A percentile compares a stretch with the other conserved stretches of the same genome.
Evolutionary conservation across 805 yeast species (phyloP).

Genomic region (Yamadazyma akitaensis): DNA sequence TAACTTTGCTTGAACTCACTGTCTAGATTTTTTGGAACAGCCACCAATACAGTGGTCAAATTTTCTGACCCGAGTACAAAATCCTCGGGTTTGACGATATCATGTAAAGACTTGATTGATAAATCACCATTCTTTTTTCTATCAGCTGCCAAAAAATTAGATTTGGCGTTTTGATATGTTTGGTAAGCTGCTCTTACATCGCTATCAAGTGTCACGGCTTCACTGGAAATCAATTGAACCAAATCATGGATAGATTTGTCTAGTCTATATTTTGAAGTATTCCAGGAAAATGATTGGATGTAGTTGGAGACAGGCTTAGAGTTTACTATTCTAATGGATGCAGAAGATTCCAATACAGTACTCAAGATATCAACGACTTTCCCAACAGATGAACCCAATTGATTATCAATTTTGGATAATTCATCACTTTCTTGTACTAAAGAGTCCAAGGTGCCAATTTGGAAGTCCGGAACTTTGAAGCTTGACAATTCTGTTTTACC

Average conservation of each 20-base stretch:
- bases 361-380: constrained; percentile 76
- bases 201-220: constrained; percentile 77
- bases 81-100: constrained; percentile 77
- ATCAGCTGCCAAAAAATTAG: constrained; percentile 82
- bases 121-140: constrained; percentile 92
- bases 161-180: constrained; percentile 75
- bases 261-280: constrained; percentile 76
- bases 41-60: constrained; percentile 79
- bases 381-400: constrained; percentile 61
- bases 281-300: constrained; percentile 81
- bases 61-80: constrained; percentile 85
- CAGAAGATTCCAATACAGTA: constrained; percentile 29
- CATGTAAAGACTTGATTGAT: constrained; percentile 86
- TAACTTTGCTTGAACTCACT: constrained; percentile 63
- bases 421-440: constrained; percentile 91
- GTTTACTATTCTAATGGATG: constrained; percentile 34
- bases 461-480: constrained; percentile 75
- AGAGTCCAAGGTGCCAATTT: constrained; percentile 92
- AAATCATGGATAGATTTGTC: constrained; percentile 81
- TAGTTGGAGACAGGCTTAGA: constrained; percentile 55
- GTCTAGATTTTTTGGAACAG: constrained; percentile 70
- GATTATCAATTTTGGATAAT: constrained; percentile 75
- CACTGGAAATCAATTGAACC: constrained; percentile 64
- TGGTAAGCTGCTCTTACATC: constrained; percentile 80
- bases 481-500: constrained; percentile 58